A percentile compares a stretch with the other conserved stretches of the same genome.
phyloP scores from a whole-genome alignment of 2,329 filamentous ascomycete genomes.

The Bertia moriformis region DNA sequence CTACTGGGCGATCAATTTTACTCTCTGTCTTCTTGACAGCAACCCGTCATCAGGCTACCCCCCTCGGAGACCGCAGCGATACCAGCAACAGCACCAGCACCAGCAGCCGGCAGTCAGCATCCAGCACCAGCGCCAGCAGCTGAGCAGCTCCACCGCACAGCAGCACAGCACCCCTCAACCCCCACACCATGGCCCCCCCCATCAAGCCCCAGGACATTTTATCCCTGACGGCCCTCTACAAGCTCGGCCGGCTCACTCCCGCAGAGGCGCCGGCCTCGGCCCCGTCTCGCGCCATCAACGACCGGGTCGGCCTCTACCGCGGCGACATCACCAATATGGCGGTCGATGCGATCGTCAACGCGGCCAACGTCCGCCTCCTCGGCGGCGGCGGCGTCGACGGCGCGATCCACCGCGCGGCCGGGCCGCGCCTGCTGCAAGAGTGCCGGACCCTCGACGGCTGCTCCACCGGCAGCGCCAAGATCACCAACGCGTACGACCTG shows the following conservation, averaged over 20 bases:
- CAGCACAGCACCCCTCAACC: no score
- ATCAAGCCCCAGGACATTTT: no score
- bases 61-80: no score
- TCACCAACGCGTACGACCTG: conserved; percentile 64
- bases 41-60: no score
- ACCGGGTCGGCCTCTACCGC: conserved; percentile 54
- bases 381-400: conserved; percentile 86
- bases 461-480: conserved; percentile 63
- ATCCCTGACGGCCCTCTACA: no score
- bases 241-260: conserved; percentile 6
- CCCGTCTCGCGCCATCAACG: conserved; percentile 44
- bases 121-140: no score
- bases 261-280: conserved; percentile 7
- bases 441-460: conserved; percentile 63
- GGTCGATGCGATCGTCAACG: conserved; percentile 81
- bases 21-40: no score
- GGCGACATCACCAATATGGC: conserved; percentile 70
- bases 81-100: no score
- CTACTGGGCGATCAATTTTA: no score
- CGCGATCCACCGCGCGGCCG: conserved; percentile 75
- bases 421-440: conserved; percentile 50
- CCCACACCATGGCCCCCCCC: no score
- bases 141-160: no score
- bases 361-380: conserved; percentile 64
- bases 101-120: no score